A percentile compares a stretch with the other conserved stretches of the same genome.
These are phyloP conservation scores for Fibroporia radiculosa DNA, from an alignment of 768 basidiomycete genomes.

Conservation along the genomic window DNA sequence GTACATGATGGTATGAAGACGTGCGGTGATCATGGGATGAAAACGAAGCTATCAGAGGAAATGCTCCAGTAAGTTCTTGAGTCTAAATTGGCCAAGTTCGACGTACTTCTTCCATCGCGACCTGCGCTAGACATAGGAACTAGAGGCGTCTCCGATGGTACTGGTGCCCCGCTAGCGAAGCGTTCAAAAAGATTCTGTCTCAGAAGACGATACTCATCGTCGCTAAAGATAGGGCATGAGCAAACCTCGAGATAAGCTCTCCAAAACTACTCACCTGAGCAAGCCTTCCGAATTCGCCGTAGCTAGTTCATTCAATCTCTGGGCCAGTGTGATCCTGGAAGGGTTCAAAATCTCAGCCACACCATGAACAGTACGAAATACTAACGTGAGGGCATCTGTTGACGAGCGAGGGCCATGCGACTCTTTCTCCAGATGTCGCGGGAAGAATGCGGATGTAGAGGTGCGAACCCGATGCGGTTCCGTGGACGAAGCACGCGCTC, in stretches of 20 bases:
- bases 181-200: constrained; percentile 82
- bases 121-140: constrained; percentile 39
- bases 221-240: constrained; percentile 36
- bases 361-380: constrained; percentile 12
- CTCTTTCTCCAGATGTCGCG: constrained; percentile 9
- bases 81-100: neutral
- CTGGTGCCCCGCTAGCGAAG: constrained; percentile 46
- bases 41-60: constrained; percentile 2
- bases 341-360: constrained; percentile 13
- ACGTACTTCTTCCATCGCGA: constrained; percentile 14
- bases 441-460: constrained; percentile 9
- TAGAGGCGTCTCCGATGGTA: constrained; percentile 57
- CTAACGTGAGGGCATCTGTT: constrained; percentile 28
- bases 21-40: constrained; percentile 15
- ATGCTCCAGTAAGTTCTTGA: constrained; percentile 10
- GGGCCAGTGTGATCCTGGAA: constrained; percentile 64
- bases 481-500: constrained; percentile 4
- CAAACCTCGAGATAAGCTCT: neutral
- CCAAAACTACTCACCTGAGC: constrained; percentile 31
- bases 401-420: constrained; percentile 14
- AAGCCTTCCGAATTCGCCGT: constrained; percentile 75
- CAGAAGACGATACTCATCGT: constrained; percentile 79
- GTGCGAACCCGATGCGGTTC: constrained; percentile 5
- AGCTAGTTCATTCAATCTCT: constrained; percentile 75
- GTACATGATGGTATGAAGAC: constrained; percentile 18